Evolutionary conservation across 805 yeast genomes (phyloP).

Genomic region (Candida arabinofermentans): DNA sequence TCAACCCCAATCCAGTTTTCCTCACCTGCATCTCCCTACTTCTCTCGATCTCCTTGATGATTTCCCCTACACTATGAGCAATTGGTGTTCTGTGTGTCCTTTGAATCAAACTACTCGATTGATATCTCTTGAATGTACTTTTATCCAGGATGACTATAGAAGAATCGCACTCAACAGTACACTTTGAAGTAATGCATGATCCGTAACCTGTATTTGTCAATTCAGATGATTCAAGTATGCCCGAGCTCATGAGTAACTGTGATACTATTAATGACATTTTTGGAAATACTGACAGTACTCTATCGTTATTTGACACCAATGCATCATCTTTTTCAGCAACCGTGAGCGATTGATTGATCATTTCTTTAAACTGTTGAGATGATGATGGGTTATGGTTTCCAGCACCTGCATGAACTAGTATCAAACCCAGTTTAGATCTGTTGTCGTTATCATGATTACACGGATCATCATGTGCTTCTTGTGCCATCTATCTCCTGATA

Average conservation of each 20-base stretch:
- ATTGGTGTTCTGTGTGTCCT: neutral
- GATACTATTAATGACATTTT: too few species aligned
- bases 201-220: constrained; percentile 51
- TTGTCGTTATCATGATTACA: too few species aligned
- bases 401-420: constrained; percentile 48
- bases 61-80: neutral
- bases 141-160: constrained; percentile 28
- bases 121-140: constrained; percentile 10
- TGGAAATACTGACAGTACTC: neutral
- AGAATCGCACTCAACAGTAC: constrained; percentile 44
- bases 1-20: constrained; percentile 21
- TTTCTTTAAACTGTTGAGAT: neutral
- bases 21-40: constrained; percentile 23
- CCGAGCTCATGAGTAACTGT: neutral
- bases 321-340: neutral
- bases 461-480: too few species aligned
- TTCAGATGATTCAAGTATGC: constrained; percentile 30
- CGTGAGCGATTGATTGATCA: constrained; percentile 3
- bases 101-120: constrained; percentile 2
- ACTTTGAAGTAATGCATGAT: constrained; percentile 37
- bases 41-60: neutral
- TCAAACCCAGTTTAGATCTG: constrained; percentile 13
- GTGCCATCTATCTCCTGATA: too few species aligned
- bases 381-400: constrained; percentile 34
- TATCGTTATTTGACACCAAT: neutral